phyloP scores from a whole-genome alignment of 176 grass and related monocot genomes.

The Phoenix dactylifera region DNA sequence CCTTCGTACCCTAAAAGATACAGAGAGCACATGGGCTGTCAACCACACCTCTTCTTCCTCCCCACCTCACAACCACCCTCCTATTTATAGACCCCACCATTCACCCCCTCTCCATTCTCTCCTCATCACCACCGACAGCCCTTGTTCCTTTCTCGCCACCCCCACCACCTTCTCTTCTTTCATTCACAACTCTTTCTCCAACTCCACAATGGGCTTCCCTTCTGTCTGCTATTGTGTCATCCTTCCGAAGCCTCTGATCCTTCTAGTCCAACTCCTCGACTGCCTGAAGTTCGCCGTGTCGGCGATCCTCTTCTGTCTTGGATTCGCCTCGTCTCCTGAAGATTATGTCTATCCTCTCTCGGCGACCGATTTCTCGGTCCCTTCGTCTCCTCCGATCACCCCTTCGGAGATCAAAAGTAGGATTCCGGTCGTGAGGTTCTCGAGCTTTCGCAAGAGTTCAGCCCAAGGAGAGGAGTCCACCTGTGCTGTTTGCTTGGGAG shows the following conservation, averaged over 20 bases:
- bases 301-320: conserved; percentile 38
- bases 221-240: conserved; percentile 61
- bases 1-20: too few relatives aligned
- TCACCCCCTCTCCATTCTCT: too few relatives aligned
- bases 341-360: conserved; percentile 10
- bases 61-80: too few relatives aligned
- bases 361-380: neutral
- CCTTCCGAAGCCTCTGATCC: conserved; percentile 68
- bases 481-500: conserved; percentile 65
- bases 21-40: too few relatives aligned
- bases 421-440: neutral
- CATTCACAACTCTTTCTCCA: too few relatives aligned
- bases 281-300: conserved; percentile 36
- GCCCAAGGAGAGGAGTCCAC: neutral
- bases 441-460: neutral
- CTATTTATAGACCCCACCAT: too few relatives aligned
- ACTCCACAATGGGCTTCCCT: conserved; percentile 62
- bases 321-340: conserved; percentile 29
- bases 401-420: conserved; percentile 1
- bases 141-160: too few relatives aligned
- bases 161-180: neutral
- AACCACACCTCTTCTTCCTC: too few relatives aligned
- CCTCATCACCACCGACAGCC: too few relatives aligned
- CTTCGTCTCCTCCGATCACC: neutral
- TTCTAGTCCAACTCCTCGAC: conserved; percentile 54